phyloP scores from a whole-genome alignment of 306 rosid species.

The Adenanthera pavonina region DNA sequence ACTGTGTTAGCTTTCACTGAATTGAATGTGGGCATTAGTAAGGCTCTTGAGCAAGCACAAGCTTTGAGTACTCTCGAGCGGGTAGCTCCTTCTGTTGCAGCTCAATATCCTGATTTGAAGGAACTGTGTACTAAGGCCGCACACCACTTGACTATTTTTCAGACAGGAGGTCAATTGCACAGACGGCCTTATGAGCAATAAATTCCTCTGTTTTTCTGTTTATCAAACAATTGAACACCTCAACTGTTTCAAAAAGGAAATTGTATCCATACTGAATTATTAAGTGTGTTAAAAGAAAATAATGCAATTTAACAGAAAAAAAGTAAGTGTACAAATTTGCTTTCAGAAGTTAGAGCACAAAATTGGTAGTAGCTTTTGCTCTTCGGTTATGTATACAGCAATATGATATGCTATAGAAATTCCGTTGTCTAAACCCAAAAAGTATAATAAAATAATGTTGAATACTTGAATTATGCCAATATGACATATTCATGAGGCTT shows the following conservation, averaged over 20 bases:
- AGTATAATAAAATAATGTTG: no score
- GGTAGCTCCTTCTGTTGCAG: constrained; percentile 58
- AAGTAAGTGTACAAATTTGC: no score
- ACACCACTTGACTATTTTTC: constrained; percentile 79
- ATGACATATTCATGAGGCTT: background rate
- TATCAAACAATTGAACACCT: constrained; percentile 38
- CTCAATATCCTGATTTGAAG: constrained; percentile 67
- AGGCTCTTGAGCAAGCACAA: constrained; percentile 75
- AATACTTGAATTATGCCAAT: no score
- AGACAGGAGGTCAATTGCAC: constrained; percentile 81
- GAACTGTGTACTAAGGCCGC: constrained; percentile 64
- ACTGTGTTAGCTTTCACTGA: constrained; percentile 65
- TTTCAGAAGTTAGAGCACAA: no score
- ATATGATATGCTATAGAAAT: no score
- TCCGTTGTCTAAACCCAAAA: no score
- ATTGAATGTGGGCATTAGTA: constrained; percentile 68
- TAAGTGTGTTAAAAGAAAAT: constrained; percentile 8
- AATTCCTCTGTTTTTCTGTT: constrained; percentile 29
- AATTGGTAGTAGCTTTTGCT: no score
- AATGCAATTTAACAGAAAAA: background rate
- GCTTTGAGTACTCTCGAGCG: constrained; percentile 71
- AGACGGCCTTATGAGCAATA: constrained; percentile 55
- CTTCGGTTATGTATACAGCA: no score
- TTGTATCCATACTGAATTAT: constrained; percentile 34
- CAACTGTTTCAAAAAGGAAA: constrained; percentile 38